Evolutionary conservation across 306 rosid species (phyloP).

Genomic region (Elaeagnus macrophylla): DNA sequence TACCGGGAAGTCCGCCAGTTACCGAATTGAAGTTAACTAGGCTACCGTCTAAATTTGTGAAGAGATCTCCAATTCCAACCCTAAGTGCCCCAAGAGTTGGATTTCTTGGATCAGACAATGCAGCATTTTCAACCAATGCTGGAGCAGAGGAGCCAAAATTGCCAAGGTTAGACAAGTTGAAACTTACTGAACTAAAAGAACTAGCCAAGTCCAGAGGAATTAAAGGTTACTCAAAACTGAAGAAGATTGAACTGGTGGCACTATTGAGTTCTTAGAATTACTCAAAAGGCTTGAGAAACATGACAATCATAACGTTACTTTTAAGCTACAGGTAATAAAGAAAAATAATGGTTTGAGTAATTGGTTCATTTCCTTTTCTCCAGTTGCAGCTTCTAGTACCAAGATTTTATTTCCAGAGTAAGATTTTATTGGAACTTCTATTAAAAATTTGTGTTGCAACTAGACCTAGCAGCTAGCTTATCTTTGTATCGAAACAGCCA

Average conservation of each 20-base stretch:
- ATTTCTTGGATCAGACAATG: conserved; percentile 4
- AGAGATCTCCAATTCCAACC: conserved; percentile 51
- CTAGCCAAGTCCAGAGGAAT: conserved; percentile 50
- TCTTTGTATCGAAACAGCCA: no score
- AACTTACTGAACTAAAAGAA: conserved; percentile 42
- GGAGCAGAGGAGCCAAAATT: conserved; percentile 22
- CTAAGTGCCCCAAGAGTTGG: conserved; percentile 14
- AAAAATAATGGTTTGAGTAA: no score
- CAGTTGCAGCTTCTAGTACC: no score
- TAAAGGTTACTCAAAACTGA: conserved; percentile 53
- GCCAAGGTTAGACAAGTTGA: conserved; percentile 34
- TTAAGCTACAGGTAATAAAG: no score
- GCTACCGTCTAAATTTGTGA: conserved; percentile 42
- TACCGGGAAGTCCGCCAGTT: conserved; percentile 5
- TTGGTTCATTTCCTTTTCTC: no score
- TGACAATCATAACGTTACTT: no score
- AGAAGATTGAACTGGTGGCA: conserved; percentile 40
- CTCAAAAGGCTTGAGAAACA: background rate
- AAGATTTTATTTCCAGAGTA: no score
- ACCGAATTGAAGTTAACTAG: conserved; percentile 24
- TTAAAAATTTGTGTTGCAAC: no score
- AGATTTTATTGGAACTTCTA: no score
- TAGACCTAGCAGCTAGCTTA: no score
- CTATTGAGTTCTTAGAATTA: conserved; percentile 17
- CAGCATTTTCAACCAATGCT: conserved; percentile 1